Evolutionary conservation across 176 grass and related monocot species (phyloP).

Genomic region (Tillandsia leiboldiana): DNA sequence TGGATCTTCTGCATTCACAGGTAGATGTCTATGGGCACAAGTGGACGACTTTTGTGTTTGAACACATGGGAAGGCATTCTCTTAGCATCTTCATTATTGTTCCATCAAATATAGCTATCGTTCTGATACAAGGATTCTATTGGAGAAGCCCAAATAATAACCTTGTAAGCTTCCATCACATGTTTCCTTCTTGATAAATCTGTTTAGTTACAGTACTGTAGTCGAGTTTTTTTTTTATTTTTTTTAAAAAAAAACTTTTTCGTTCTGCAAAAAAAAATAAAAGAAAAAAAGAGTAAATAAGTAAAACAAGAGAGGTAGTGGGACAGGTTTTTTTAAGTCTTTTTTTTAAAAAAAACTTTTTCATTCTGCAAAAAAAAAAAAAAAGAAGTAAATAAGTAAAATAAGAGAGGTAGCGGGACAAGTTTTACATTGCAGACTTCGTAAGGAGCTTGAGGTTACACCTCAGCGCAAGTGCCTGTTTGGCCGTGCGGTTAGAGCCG

Average conservation of each 20-base stretch:
- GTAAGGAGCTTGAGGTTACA: too few species aligned
- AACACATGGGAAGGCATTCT: slow-evolving; percentile 28
- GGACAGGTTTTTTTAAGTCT: not conserved
- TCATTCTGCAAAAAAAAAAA: too few species aligned
- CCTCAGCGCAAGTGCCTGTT: too few species aligned
- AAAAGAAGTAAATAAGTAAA: too few species aligned
- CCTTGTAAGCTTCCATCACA: slow-evolving; percentile 11
- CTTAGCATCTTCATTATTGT: slow-evolving; percentile 24
- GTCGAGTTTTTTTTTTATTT: not conserved
- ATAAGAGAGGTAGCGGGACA: too few species aligned
- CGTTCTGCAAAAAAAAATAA: too few species aligned
- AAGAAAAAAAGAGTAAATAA: too few species aligned
- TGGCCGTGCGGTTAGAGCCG: too few species aligned
- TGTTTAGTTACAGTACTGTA: not conserved
- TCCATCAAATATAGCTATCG: slow-evolving; percentile 12
- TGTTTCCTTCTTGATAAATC: not conserved
- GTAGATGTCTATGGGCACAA: not conserved
- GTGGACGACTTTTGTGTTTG: slow-evolving; percentile 18
- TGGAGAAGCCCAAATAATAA: slow-evolving; percentile 21
- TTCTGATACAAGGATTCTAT: slow-evolving; percentile 25
- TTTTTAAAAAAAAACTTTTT: not conserved
- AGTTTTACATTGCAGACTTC: too few species aligned
- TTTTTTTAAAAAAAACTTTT: not conserved
- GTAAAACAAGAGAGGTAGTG: too few species aligned
- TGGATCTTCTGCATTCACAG: not conserved